Conservation (phyloP, 768 basidiomycete species). For the Psilocybe tampanensis region DNA sequence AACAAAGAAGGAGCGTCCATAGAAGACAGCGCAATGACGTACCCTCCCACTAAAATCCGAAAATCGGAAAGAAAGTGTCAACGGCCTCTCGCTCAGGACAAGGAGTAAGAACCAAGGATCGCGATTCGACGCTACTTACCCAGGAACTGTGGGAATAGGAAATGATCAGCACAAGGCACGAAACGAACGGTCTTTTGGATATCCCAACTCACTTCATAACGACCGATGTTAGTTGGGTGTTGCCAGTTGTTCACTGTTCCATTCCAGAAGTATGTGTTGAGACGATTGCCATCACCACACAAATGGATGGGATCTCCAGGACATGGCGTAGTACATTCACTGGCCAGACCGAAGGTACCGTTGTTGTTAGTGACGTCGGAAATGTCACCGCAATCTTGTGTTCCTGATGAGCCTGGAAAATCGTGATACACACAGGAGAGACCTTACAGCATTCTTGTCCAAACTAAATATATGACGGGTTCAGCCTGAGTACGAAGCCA, state of each 20-base stretch:
- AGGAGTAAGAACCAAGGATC: background rate
- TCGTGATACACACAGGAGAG: background rate
- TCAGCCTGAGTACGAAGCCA: background rate
- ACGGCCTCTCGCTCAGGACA: background rate
- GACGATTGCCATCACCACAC: conserved; percentile 60
- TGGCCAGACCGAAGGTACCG: conserved; percentile 40
- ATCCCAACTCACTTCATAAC: conserved; percentile 60
- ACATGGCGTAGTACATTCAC: conserved; percentile 56
- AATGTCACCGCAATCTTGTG: conserved; percentile 70
- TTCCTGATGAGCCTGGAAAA: background rate
- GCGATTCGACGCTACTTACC: conserved; percentile 37
- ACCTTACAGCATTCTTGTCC: conserved; percentile 77
- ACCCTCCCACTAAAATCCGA: conserved; percentile 48
- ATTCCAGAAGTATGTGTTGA: conserved; percentile 58
- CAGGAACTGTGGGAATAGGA: conserved; percentile 39
- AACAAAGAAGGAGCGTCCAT: conserved; percentile 8
- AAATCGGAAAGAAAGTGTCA: conserved; percentile 18
- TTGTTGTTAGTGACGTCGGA: conserved; percentile 48
- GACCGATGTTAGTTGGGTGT: conserved; percentile 63
- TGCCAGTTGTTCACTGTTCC: conserved; percentile 63
- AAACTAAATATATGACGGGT: conserved; percentile 38
- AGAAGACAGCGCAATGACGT: conserved; percentile 20
- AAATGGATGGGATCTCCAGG: conserved; percentile 71
- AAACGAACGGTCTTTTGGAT: background rate
- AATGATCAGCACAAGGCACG: background rate